A percentile compares a stretch with the other conserved stretches of the same genome.
Conservation (phyloP, 805 yeast species). For the Yamadazyma endophytica region DNA sequence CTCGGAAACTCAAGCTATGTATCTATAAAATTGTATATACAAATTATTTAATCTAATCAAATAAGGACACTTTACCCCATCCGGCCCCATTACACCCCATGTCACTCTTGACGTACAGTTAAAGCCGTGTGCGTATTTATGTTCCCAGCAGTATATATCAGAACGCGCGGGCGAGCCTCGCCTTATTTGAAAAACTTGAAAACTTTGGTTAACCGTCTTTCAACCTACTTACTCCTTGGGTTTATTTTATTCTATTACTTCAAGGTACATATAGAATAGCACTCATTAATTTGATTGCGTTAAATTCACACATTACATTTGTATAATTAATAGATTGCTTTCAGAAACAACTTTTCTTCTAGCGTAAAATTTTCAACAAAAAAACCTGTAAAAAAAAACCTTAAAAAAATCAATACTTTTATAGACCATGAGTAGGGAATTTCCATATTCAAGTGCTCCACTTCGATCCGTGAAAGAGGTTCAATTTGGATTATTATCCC, state of each 20-base stretch:
- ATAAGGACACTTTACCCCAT: too few species aligned
- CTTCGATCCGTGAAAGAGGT: slow-evolving; percentile 96
- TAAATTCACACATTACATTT: slow-evolving; percentile 2
- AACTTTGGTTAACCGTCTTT: background rate
- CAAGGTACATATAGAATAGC: slow-evolving; percentile 10
- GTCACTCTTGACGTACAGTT: too few species aligned
- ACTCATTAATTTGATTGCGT: slow-evolving; percentile 33
- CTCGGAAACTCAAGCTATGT: too few species aligned
- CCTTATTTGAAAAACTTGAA: slow-evolving; percentile 5
- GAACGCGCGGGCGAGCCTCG: slow-evolving; percentile 1
- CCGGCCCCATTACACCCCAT: too few species aligned
- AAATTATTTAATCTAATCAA: too few species aligned
- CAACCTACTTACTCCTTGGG: background rate
- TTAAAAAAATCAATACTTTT: slow-evolving; percentile 11
- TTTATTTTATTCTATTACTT: background rate
- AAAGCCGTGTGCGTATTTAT: background rate
- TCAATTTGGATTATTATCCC: slow-evolving; percentile 96
- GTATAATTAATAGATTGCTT: slow-evolving; percentile 7
- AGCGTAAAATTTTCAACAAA: slow-evolving; percentile 4
- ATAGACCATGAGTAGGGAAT: slow-evolving; percentile 39
- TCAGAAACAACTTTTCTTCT: slow-evolving; percentile 4
- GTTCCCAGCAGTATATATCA: background rate
- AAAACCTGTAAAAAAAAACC: slow-evolving; percentile 7
- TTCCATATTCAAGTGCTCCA: slow-evolving; percentile 98
- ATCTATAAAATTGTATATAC: too few species aligned